Percentiles rank a stretch among this genome's conserved stretches.
phyloP scores from a whole-genome alignment of 768 basidiomycete genomes.

The Macrolepiota fuliginosa region DNA sequence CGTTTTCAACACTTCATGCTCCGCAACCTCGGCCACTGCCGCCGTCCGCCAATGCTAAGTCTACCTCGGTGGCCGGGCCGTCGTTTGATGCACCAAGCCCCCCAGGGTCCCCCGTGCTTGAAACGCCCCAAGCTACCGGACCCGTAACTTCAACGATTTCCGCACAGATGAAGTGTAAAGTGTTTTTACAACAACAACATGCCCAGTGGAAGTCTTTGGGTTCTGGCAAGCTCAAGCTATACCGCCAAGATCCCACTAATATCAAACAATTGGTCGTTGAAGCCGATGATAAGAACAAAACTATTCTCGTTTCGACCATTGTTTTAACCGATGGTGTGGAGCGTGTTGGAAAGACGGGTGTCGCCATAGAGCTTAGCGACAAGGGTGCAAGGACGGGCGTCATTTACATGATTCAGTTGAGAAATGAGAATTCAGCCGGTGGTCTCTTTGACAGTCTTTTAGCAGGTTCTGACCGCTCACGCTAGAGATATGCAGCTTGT shows the following conservation, averaged over 20 bases:
- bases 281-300: slow-evolving; percentile 71
- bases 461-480: slow-evolving; percentile 77
- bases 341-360: slow-evolving; percentile 96
- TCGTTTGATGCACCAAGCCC: slow-evolving; percentile 75
- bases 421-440: slow-evolving; percentile 83
- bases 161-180: slow-evolving; percentile 96
- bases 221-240: slow-evolving; percentile 82
- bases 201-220: slow-evolving; percentile 98
- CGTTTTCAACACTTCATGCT: slow-evolving; percentile 35
- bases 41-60: slow-evolving; percentile 61
- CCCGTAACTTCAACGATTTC: slow-evolving; percentile 77
- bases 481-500: slow-evolving; percentile 3
- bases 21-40: slow-evolving; percentile 52
- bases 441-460: slow-evolving; percentile 86
- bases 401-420: slow-evolving; percentile 95
- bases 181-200: slow-evolving; percentile 93
- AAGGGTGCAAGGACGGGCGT: slow-evolving; percentile 89
- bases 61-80: slow-evolving; percentile 47
- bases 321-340: slow-evolving; percentile 96
- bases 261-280: slow-evolving; percentile 97
- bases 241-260: slow-evolving; percentile 80
- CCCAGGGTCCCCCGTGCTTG: slow-evolving; percentile 74
- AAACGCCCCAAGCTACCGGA: slow-evolving; percentile 49
- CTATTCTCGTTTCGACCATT: slow-evolving; percentile 90
- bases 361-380: slow-evolving; percentile 94